These are phyloP conservation scores for Acrasis kona DNA, from an alignment of 78 protist genomes.

Conservation along the genomic window DNA sequence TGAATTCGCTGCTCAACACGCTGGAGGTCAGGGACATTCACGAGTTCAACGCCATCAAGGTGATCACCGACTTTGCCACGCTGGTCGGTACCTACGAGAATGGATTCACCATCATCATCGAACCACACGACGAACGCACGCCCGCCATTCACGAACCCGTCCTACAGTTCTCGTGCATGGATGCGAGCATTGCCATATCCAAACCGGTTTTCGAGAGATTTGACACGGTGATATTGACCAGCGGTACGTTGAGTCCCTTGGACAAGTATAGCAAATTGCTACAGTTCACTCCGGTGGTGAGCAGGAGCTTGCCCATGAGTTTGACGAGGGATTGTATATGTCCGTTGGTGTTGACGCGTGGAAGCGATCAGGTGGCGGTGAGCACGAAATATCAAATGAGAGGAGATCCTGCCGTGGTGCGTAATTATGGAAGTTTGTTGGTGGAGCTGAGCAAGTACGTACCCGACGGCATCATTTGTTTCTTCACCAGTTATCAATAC, in stretches of 20 bases:
- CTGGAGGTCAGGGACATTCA: conserved; percentile 65
- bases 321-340: conserved; percentile 17
- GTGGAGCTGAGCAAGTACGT: conserved; percentile 55
- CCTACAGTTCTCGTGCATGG: conserved; percentile 75
- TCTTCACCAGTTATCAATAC: conserved; percentile 90
- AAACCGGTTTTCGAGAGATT: conserved; percentile 73
- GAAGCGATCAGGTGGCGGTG: conserved; percentile 34
- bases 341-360: conserved; percentile 42
- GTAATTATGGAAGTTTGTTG: conserved; percentile 78
- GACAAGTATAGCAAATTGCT: conserved; percentile 88
- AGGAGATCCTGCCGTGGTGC: conserved; percentile 54
- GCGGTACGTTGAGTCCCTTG: conserved; percentile 94
- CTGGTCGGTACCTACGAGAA: conserved; percentile 72
- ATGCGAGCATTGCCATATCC: conserved; percentile 89
- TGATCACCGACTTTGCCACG: conserved; percentile 72
- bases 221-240: conserved; percentile 57
- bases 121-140: conserved; percentile 56
- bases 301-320: conserved; percentile 7
- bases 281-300: conserved; percentile 60
- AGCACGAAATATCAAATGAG: conserved; percentile 39
- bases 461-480: conserved; percentile 98
- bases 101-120: conserved; percentile 78
- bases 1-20: conserved; percentile 77
- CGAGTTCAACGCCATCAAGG: conserved; percentile 54
- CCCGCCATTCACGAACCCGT: conserved; percentile 47